Conservation (phyloP, 305 asterid species). For the Andrographis paniculata region DNA sequence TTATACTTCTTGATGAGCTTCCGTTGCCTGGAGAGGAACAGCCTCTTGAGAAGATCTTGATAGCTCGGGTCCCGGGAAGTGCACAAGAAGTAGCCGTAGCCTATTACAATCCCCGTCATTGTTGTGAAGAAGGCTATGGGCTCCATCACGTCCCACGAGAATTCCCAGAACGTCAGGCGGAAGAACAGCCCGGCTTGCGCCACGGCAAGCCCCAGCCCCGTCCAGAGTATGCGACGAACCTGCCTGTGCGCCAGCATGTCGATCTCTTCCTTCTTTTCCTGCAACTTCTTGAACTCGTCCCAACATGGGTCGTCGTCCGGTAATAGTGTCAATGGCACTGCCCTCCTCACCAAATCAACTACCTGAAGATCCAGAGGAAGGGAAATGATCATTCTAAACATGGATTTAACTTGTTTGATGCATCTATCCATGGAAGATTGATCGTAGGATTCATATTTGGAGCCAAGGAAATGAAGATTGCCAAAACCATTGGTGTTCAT, state of each 20-base stretch:
- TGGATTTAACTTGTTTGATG: too few species aligned
- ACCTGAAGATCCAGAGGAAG: constrained; percentile 57
- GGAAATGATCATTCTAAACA: neutral
- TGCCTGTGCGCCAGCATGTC: constrained; percentile 79
- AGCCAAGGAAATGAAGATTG: too few species aligned
- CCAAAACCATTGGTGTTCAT: too few species aligned
- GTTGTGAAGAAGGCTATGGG: constrained; percentile 89
- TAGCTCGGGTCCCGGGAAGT: constrained; percentile 91
- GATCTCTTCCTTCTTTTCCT: constrained; percentile 56
- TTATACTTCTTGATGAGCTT: constrained; percentile 63
- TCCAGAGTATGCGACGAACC: constrained; percentile 80
- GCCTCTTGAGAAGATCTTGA: constrained; percentile 82
- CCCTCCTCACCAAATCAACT: constrained; percentile 79
- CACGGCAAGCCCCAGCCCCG: constrained; percentile 59
- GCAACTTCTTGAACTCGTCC: constrained; percentile 59
- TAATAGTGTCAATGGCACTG: constrained; percentile 73
- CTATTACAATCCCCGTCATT: constrained; percentile 62
- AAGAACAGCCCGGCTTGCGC: constrained; percentile 82
- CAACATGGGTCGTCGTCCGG: constrained; percentile 61
- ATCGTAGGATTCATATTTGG: too few species aligned
- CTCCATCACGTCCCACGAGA: constrained; percentile 99
- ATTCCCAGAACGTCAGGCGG: constrained; percentile 97
- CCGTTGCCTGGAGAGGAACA: constrained; percentile 84
- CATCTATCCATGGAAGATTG: too few species aligned
- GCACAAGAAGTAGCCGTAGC: constrained; percentile 80